Percentiles rank a stretch among this genome's conserved stretches.
Evolutionary conservation across 139 green algal genomes (phyloP).

Genomic region (Volvox reticuliferus): DNA sequence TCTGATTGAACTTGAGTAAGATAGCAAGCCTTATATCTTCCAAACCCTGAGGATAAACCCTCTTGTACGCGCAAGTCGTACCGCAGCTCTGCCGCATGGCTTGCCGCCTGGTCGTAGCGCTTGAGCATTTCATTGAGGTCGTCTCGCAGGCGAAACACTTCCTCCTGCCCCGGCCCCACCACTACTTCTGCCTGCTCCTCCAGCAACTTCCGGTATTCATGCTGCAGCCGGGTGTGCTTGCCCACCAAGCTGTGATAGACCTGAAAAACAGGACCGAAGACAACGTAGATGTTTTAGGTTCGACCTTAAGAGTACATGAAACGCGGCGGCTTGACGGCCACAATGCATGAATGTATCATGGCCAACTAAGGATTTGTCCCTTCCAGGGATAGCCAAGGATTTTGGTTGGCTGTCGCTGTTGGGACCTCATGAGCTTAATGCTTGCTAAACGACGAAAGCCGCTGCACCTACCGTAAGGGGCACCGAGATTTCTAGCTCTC

Average conservation of each 20-base stretch:
- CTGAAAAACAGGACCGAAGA: conserved; percentile 22
- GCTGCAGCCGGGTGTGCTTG: conserved; percentile 65
- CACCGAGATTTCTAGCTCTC: conserved; percentile 62
- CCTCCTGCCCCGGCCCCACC: conserved; percentile 45
- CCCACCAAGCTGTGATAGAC: conserved; percentile 64
- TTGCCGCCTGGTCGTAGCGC: conserved; percentile 43
- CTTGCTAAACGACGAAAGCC: neutral
- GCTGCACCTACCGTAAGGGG: conserved; percentile 48
- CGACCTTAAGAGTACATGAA: too few relatives aligned
- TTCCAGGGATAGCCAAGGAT: too few relatives aligned
- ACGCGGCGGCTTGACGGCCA: too few relatives aligned
- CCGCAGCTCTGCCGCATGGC: conserved; percentile 23
- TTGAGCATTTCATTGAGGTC: conserved; percentile 50
- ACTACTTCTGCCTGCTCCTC: conserved; percentile 65
- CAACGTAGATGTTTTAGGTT: too few relatives aligned
- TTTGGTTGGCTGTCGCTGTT: too few relatives aligned
- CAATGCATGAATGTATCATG: too few relatives aligned
- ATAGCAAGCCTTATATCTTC: too few relatives aligned
- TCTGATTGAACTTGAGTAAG: too few relatives aligned
- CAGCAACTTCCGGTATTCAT: conserved; percentile 57
- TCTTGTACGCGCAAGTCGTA: neutral
- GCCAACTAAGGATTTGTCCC: too few relatives aligned
- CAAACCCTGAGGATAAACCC: too few relatives aligned
- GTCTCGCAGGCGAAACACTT: conserved; percentile 62
- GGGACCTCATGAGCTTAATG: too few relatives aligned